Conservation (phyloP, 208 protist genomes). For the Wallacemonas sp. region DNA sequence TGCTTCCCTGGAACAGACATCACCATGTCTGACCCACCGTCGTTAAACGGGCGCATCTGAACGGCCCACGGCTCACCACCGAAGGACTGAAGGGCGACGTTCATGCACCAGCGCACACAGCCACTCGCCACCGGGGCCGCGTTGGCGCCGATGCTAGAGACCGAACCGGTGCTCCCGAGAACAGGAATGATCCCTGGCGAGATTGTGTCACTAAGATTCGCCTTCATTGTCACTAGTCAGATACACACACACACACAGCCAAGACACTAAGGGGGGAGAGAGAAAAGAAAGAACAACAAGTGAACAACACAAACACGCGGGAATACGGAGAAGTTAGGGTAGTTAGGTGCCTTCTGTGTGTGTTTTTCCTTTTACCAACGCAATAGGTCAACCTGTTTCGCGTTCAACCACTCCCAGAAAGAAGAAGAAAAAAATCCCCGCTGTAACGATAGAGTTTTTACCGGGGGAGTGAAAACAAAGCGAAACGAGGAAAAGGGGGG, state of each 20-base stretch:
- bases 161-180: conserved; percentile 9
- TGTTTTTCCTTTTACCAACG: too few relatives aligned
- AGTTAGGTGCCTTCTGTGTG: too few relatives aligned
- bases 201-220: neutral
- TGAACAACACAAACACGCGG: neutral
- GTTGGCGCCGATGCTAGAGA: conserved; percentile 6
- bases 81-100: conserved; percentile 80
- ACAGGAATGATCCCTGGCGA: neutral
- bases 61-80: conserved; percentile 74
- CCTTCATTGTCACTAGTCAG: neutral
- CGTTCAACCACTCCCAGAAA: too few relatives aligned
- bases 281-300: neutral
- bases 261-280: too few relatives aligned
- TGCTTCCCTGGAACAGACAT: neutral
- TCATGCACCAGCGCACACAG: conserved; percentile 74
- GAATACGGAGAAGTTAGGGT: neutral
- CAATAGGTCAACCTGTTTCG: too few relatives aligned
- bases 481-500: too few relatives aligned
- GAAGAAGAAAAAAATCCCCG: too few relatives aligned
- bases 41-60: conserved; percentile 26
- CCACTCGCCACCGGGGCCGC: conserved; percentile 23
- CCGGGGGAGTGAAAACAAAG: too few relatives aligned
- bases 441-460: too few relatives aligned
- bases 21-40: neutral
- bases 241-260: too few relatives aligned